Conservation (phyloP, 2,329 filamentous ascomycete genomes). For the Chaetomium sp. region DNA sequence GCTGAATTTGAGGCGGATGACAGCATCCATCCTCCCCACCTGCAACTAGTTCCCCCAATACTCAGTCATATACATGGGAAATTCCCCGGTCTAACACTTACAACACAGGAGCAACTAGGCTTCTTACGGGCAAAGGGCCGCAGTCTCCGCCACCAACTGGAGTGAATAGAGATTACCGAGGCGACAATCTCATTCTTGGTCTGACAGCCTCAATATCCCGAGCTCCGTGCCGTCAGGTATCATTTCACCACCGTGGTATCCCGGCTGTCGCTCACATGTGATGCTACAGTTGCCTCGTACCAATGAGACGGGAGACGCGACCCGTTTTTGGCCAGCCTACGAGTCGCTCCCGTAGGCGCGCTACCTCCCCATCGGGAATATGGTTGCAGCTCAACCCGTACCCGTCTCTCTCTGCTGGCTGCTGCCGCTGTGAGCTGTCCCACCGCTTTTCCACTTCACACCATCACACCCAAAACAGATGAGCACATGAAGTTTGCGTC, state of each 20-base stretch:
- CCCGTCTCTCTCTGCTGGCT: neutral
- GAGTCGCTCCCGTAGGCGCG: slow-evolving; percentile 7
- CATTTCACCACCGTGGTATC: neutral
- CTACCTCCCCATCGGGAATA: slow-evolving; percentile 24
- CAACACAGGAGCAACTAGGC: neutral
- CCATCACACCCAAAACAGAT: neutral
- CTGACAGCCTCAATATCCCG: neutral
- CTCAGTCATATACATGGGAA: neutral
- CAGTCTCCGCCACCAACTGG: neutral
- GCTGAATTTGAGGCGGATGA: slow-evolving; percentile 18
- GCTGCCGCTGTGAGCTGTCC: neutral
- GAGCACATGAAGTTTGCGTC: slow-evolving; percentile 19
- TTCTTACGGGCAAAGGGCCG: neutral
- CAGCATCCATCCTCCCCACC: neutral
- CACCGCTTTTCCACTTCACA: too few relatives aligned
- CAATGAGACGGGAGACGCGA: neutral
- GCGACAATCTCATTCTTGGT: neutral
- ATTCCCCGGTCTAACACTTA: neutral
- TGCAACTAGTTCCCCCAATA: neutral
- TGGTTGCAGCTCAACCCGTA: slow-evolving; percentile 7
- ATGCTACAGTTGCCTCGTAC: slow-evolving; percentile 12
- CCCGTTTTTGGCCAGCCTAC: neutral
- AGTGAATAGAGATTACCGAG: neutral
- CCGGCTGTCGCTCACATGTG: neutral
- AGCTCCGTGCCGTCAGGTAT: slow-evolving; percentile 5